Base-by-base conservation (phyloP, 2,329 filamentous ascomycete genomes). In the Monosporascus ibericus region DNA sequence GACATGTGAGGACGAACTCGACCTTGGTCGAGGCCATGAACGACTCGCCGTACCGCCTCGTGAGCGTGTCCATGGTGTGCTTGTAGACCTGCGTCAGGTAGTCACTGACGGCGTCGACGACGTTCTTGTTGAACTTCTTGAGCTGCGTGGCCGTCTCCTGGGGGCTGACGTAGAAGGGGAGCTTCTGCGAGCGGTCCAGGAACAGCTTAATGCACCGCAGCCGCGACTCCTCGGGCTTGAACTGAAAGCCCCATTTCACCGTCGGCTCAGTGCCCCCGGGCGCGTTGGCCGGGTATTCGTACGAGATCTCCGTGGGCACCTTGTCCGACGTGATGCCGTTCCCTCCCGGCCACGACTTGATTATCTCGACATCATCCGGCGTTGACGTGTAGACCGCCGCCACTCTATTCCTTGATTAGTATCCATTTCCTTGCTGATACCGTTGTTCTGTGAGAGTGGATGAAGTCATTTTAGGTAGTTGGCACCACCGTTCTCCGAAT, bases 311-410 rank as follows among this genome's bases (percentile, higher is more conserved):
- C 15, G 87, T 90, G 1, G 88, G 88, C 2, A 92, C 88, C 74
- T 92, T 92, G 74, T 92, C 88, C 37, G 87, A 90, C n/a, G 88
- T 91, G 70, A 92, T 90, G 62, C 87, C 87, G 64, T 92, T 91
- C 27, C 87, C 87, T 25, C 88, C 88, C 0, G 88, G 88, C 88
- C 88, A 92, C 15, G 82, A 86, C 73, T 90, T 91, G 73, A 92
- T 90, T 62, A 91, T 89, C 65, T 91, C 87, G 53, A 92, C 77
- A 67, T 91, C 88, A 67, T 92, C 87, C 14, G 88, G 87, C 1
- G 84, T 88, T 4, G 83, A 86, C 15, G 85, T 87, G 62, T 90
- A 89, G 4, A 88, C 85, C 30, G 85, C 84, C 6, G 87, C 86
- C 53, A 89, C 86, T 51, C 82, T 84, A 55, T 59, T 40, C 42